A percentile compares a stretch with the other conserved stretches of the same genome.
Evolutionary conservation across 306 rosid genomes (phyloP).

Genomic region (Luffa acutangula): DNA sequence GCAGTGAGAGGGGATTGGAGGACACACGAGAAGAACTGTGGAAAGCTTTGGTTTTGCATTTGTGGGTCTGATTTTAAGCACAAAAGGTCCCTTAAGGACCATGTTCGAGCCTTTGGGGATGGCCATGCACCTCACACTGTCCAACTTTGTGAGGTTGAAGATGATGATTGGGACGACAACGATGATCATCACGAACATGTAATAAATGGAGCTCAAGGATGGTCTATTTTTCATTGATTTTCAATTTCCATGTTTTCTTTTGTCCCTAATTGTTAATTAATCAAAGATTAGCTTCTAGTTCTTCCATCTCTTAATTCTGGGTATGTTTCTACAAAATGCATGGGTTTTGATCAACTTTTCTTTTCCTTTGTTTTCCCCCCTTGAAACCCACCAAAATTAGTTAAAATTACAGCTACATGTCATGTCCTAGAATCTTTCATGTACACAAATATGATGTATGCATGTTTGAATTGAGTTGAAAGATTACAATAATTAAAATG

Average conservation of each 20-base stretch:
- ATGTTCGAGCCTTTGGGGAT: conserved; percentile 69
- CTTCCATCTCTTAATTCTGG: not conserved
- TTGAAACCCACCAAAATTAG: not conserved
- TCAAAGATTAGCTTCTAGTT: conserved; percentile 3
- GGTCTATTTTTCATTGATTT: conserved; percentile 21
- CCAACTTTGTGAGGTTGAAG: conserved; percentile 35
- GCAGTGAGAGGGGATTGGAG: conserved; percentile 94
- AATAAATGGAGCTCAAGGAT: conserved; percentile 4
- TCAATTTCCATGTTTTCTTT: not conserved
- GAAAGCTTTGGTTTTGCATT: conserved; percentile 89
- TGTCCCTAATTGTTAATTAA: conserved; percentile 18
- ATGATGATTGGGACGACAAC: not conserved
- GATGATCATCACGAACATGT: not conserved
- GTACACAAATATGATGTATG: not conserved
- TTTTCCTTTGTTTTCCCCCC: not conserved
- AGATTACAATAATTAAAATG: not conserved
- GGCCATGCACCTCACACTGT: conserved; percentile 70
- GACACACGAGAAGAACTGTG: conserved; percentile 95
- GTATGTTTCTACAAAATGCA: not conserved
- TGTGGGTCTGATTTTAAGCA: conserved; percentile 95
- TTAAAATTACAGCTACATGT: not conserved
- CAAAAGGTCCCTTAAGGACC: conserved; percentile 87
- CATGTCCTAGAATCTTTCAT: not conserved
- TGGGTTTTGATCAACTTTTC: not conserved
- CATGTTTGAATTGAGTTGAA: not conserved